Base-by-base conservation (phyloP, 2,329 filamentous ascomycete genomes). In the Nemania diffusa region DNA sequence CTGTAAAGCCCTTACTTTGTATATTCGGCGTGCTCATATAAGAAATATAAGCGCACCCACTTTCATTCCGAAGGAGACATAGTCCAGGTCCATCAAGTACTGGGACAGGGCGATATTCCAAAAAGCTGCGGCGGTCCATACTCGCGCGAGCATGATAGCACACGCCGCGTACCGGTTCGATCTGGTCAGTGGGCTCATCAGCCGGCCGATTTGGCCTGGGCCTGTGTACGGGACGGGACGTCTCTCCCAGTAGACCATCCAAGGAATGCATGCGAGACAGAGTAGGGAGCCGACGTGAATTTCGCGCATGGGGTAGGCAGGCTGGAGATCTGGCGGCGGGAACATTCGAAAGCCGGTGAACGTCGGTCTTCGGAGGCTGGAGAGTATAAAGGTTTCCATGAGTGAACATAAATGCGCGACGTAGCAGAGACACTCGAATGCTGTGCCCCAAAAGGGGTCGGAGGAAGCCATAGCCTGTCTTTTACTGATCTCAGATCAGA, bases 381-480 rank as follows among this genome's bases (percentile, higher is more conserved):
- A 46, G 42, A 46, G 42, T 46, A 22, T 46, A 15, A 22, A 46
- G 42, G 20, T 46, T 46, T 46, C 42, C 42, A 46, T 15, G 42
- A 46, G 42, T 15, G 42, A 24, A 46, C 42, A 24, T 20, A 46
- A 46, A 46, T 46, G 42, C n/a, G 42, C 42, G n/a, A 46, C n/a
- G n/a, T 46, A 46, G 42, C 42, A 46, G 42, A 46, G 42, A 46
- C 42, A 46, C 42, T 46, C 17, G 20, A 46, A 46, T 46, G n/a
- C n/a, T 46, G n/a, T 22, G 42, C n/a, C 42, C 42, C 17, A 46
- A 22, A 46, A 46, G 42, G 42, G 42, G 42, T 46, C 20, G 42
- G 42, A 20, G 42, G 42, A 46, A 46, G 42, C 42, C 42, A 24
- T 46, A 46, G n/a, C 42, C 6, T 46, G 42, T 15, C 42, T 22